Conservation (phyloP, 352 stramenopile species). For the Phytophthora melonis region DNA sequence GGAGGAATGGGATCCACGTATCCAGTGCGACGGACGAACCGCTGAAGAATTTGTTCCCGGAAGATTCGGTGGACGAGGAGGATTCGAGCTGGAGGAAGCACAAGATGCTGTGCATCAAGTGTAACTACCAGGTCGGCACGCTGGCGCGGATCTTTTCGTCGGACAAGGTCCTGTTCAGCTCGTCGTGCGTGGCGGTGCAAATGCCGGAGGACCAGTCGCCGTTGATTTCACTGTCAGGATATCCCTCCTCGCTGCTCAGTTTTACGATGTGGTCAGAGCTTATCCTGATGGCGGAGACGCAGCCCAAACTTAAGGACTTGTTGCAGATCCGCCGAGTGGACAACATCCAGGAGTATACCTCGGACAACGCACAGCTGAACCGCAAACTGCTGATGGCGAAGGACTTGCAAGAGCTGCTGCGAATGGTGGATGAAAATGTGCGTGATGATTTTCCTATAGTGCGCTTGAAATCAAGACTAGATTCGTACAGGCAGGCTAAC, state of each 20-base stretch:
- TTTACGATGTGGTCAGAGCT: slow-evolving; percentile 86
- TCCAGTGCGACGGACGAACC: slow-evolving; percentile 72
- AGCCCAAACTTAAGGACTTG: slow-evolving; percentile 71
- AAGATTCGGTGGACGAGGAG: slow-evolving; percentile 49
- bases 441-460: slow-evolving; percentile 6
- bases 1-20: slow-evolving; percentile 76
- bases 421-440: slow-evolving; percentile 74
- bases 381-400: slow-evolving; percentile 70
- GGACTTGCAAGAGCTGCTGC: slow-evolving; percentile 64
- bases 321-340: slow-evolving; percentile 75
- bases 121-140: slow-evolving; percentile 67
- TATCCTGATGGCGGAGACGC: slow-evolving; percentile 78
- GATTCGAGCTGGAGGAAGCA: slow-evolving; percentile 65
- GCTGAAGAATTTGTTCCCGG: slow-evolving; percentile 61
- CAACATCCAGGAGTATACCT: slow-evolving; percentile 63
- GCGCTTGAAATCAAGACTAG: neutral
- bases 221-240: slow-evolving; percentile 76
- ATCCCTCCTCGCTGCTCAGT: slow-evolving; percentile 74
- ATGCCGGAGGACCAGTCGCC: slow-evolving; percentile 78
- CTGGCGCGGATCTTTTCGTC: slow-evolving; percentile 68
- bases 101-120: slow-evolving; percentile 75
- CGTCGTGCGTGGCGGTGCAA: slow-evolving; percentile 69
- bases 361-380: slow-evolving; percentile 64
- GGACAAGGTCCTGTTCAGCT: slow-evolving; percentile 80
- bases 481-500: slow-evolving; percentile 2